These are phyloP conservation scores for Plasmodium yoelii DNA, from an alignment of 169 alveolate species.

Conservation along the genomic window DNA sequence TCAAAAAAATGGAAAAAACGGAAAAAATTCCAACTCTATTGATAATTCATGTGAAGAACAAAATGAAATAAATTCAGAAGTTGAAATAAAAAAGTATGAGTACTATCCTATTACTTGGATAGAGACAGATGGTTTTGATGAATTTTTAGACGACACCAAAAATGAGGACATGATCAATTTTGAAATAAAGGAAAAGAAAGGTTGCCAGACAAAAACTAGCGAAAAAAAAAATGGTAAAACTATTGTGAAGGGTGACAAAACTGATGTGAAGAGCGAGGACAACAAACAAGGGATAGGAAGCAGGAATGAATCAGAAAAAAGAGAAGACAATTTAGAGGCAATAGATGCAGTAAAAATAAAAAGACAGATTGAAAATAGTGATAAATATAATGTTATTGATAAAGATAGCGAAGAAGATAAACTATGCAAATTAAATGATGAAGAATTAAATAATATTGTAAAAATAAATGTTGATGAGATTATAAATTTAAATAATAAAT, in stretches of 20 bases:
- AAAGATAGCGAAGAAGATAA: not conserved
- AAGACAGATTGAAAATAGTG: not conserved
- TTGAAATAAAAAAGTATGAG: constrained; percentile 17
- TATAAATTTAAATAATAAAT: constrained; percentile 46
- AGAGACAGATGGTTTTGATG: constrained; percentile 72
- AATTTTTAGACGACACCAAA: constrained; percentile 58
- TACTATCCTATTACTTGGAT: constrained; percentile 58
- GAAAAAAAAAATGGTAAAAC: not conserved
- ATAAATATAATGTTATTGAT: not conserved
- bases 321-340: constrained; percentile 2
- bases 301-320: not conserved
- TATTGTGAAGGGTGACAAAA: not conserved
- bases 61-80: not conserved
- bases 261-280: not conserved
- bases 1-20: not conserved
- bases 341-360: not conserved
- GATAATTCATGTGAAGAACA: not conserved
- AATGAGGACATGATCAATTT: constrained; percentile 42
- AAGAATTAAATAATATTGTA: constrained; percentile 15
- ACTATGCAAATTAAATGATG: constrained; percentile 11
- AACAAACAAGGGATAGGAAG: not conserved
- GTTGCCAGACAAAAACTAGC: not conserved
- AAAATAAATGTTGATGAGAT: constrained; percentile 55
- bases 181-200: constrained; percentile 35
- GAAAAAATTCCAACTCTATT: not conserved